Base-by-base conservation (phyloP, 306 rosid species). In the Vicia sativa region DNA sequence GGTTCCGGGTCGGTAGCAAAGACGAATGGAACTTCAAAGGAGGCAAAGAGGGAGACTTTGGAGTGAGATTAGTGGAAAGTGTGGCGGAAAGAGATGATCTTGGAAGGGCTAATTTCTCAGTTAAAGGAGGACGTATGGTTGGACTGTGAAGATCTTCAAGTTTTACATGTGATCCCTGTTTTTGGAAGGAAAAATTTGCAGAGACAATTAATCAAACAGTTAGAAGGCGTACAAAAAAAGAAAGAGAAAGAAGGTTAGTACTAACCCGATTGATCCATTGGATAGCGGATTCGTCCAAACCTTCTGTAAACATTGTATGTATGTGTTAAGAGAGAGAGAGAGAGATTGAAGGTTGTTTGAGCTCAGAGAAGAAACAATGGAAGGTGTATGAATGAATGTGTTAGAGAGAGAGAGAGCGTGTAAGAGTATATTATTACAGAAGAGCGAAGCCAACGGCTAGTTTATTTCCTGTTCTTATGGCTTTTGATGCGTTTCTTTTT, bases 261-360 rank as follows among this genome's bases (percentile, higher is more conserved):
- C 5, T 11, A 6, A 55, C 37, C 37, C 29, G n/a, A 37, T 93
- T 90, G 78, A 93, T 81, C 99, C 99, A 93, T 69, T 85, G 70
- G 66, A 93, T 83, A 1, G 99, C 97, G 70, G 34, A 88, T 74
- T 93, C 97, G 72, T 93, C 99, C 0, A 93, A 89, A 35, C 99
- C 99, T 76, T 93, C 84, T 0, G 96, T 88, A 86, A 93, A 93
- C 99, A 90, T 92, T n/a, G n/a, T n/a, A n/a, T 6, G 21, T 62
- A 4, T 41, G 4, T 10, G 2, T 14, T 29, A 9, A 7, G 2
- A 60, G 48, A 31, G 10, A 54, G 0, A 19, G 6, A 2, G 62
- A 4, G 7, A 0, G 21, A 6, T 18, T 23, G 6, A 28, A 4
- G 6, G 38, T 49, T 49, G 6, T 49, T 53, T 23, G 46, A 61